These are phyloP conservation scores for Verticillium longisporum DNA, from an alignment of 2,329 filamentous ascomycete species.

Conservation along the genomic window DNA sequence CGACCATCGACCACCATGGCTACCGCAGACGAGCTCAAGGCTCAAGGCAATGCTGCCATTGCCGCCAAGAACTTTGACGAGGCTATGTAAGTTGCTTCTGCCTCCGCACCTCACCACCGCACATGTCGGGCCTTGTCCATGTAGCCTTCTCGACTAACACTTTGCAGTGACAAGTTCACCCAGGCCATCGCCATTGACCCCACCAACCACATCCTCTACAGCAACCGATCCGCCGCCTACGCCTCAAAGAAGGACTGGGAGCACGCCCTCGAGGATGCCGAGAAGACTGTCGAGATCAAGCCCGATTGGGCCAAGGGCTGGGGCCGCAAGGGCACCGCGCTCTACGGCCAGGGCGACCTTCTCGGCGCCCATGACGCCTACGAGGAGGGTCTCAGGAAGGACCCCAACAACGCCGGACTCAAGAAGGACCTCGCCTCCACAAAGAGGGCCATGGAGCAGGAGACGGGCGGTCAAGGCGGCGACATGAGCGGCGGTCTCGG, in stretches of 20 bases:
- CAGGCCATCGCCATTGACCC: constrained; percentile 86
- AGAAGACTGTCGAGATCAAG: constrained; percentile 91
- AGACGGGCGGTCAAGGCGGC: constrained; percentile 43
- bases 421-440: constrained; percentile 83
- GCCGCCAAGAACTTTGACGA: constrained; percentile 94
- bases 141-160: constrained; percentile 9
- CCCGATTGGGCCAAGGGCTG: constrained; percentile 98
- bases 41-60: constrained; percentile 97
- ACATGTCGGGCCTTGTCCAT: not conserved
- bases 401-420: constrained; percentile 85
- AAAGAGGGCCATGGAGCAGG: constrained; percentile 78
- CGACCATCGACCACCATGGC: constrained; percentile 33
- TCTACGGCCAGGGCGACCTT: constrained; percentile 82
- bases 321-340: constrained; percentile 84
- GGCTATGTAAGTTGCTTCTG: constrained; percentile 66
- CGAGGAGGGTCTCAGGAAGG: constrained; percentile 87
- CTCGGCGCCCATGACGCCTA: constrained; percentile 83
- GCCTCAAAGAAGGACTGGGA: constrained; percentile 87
- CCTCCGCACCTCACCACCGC: not conserved
- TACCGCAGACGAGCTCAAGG: constrained; percentile 77
- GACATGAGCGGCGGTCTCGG: constrained; percentile 74
- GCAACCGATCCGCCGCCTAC: constrained; percentile 84
- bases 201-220: constrained; percentile 93
- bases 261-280: constrained; percentile 79
- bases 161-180: constrained; percentile 78